Base-by-base conservation (phyloP, 257 asterid genomes). In the Nicotiana benthamiana region DNA sequence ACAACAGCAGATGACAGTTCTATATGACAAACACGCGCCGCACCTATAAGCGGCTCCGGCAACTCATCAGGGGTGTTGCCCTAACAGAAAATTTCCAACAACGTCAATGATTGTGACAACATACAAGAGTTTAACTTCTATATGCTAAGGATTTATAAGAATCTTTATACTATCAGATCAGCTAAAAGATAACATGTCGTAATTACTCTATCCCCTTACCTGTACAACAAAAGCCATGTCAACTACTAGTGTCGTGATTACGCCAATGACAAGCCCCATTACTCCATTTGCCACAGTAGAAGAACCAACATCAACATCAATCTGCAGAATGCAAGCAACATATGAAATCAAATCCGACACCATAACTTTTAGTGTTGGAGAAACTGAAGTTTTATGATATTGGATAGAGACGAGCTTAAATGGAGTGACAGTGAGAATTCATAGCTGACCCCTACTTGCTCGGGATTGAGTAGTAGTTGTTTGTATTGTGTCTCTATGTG, bases 211-310 rank as follows among this genome's bases (percentile, higher is more conserved):
- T 72, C 46, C 28, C 26, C 51, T 62, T 91, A 96, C 99, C 98
- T 94, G 99, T 75, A 96, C 97, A 86, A 94, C 96, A 87, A 96
- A 96, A 79, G 99, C 99, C 98, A 96, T 94, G 85, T 96, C 99
- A 59, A 96, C 97, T 34, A 94, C 99, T 80, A 94, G 97, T 26
- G 98, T 4, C 9, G 99, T 93, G 56, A 96, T 89, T 62, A 94
- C 97, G 6, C 99, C 99, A 84, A 93, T 74, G 75, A 96, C 99
- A 82, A 96, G 97, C 76, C 99, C 99, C 87, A 96, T 86, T 75
- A 95, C 99, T 84, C 99, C 99, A 85, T 93, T 95, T 82, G 98
- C 98, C 77, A 92, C 99, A 57, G 99, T 92, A 17, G 98, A 93
- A 54, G 98, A 95, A 77, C 99, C 99, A 84, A 95, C 93, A 84